Conservation (phyloP, 371 early-diverging fungal species). For the Mycotypha africana region DNA sequence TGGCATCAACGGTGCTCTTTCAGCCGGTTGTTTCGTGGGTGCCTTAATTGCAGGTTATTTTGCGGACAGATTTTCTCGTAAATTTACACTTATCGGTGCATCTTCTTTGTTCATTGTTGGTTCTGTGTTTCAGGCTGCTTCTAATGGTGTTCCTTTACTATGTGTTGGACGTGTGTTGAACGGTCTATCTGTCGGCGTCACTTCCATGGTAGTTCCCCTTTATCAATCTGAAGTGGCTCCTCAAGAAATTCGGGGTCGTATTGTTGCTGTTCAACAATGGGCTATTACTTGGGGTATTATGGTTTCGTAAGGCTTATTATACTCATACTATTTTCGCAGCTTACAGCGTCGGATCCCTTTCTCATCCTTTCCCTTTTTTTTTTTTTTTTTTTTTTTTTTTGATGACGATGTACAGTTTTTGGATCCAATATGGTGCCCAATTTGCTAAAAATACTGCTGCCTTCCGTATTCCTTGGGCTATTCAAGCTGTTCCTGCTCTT, state of each 20-base stretch:
- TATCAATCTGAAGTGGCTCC: conserved; percentile 67
- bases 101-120: conserved; percentile 31
- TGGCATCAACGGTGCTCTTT: conserved; percentile 53
- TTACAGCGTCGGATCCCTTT: no score
- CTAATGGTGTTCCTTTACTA: conserved; percentile 28
- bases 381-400: no score
- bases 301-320: conserved; percentile 26
- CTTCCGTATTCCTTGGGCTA: conserved; percentile 78
- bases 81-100: conserved; percentile 31
- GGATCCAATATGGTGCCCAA: conserved; percentile 22
- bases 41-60: conserved; percentile 38
- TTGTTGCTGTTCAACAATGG: conserved; percentile 71
- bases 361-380: no score
- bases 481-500: conserved; percentile 77
- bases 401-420: conserved; percentile 16
- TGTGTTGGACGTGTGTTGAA: conserved; percentile 34
- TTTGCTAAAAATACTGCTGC: conserved; percentile 28
- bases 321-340: background rate
- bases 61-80: conserved; percentile 36
- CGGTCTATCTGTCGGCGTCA: conserved; percentile 41
- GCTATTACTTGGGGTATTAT: conserved; percentile 66
- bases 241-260: conserved; percentile 50
- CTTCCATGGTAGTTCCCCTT: conserved; percentile 37
- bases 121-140: conserved; percentile 31
- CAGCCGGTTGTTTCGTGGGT: conserved; percentile 40